A percentile compares a stretch with the other conserved stretches of the same genome.
phyloP scores from a whole-genome alignment of 179 eudicot genomes.

The Carnegiea gigantea region DNA sequence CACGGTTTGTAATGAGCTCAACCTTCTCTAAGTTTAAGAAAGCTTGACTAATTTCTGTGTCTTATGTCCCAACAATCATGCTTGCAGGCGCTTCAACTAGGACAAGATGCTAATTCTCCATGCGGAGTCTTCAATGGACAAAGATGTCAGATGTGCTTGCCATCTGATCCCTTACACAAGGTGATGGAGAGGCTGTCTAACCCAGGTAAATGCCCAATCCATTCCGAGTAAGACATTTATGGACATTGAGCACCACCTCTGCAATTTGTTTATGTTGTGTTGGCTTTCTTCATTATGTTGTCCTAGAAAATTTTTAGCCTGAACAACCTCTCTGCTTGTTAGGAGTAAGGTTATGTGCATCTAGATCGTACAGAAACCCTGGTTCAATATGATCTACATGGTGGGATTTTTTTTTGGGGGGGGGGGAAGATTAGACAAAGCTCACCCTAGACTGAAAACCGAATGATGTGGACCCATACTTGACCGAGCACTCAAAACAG shows the following conservation, averaged over 20 bases:
- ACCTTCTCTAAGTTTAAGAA: not conserved
- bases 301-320: not conserved
- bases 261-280: not conserved
- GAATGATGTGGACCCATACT: no score
- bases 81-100: constrained; percentile 81
- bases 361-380: not conserved
- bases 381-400: no score
- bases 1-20: not conserved
- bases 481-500: no score
- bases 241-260: no score
- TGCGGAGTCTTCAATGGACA: constrained; percentile 62
- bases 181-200: constrained; percentile 82
- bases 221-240: not conserved
- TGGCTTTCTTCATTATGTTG: not conserved
- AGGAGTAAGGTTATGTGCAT: no score
- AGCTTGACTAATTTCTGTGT: not conserved
- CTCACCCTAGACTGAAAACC: no score
- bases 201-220: constrained; percentile 49
- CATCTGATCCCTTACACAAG: constrained; percentile 80
- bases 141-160: constrained; percentile 94
- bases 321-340: not conserved
- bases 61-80: not conserved
- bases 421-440: no score
- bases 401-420: no score
- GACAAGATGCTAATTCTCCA: constrained; percentile 77